Base-by-base conservation (phyloP, 768 basidiomycete genomes). In the Tulasnella calospora region DNA sequence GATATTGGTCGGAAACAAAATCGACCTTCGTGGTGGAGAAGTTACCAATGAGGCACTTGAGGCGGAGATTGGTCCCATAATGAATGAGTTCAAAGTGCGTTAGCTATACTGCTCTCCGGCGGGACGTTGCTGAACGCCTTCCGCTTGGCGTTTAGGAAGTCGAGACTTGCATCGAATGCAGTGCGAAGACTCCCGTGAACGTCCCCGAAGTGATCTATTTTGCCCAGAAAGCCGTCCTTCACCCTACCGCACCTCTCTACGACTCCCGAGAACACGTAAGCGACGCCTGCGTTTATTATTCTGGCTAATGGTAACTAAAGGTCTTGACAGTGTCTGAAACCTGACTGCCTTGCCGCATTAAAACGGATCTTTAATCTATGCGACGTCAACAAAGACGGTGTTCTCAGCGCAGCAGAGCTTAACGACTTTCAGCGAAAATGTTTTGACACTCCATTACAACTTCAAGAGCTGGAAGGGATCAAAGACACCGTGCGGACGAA, bases 391-490 rank as follows among this genome's bases (percentile, higher is more conserved):
- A 98, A 98, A 83, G 96, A 99, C 82, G 96, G 95, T 0, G 86
- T 98, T 61, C 87, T 99, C 71, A 95, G 98, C 81, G 90, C 92
- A 15, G 87, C 91, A 30, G 97, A 99, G 83, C 87, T 99, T 44
- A 98, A 99, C 83, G 96, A 98, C 82, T 99, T 99, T 82, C 97
- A 99, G 87, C 88, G 94, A 81, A 96, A 96, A 89, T 98, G 96
- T 82, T 99, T 99, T 83, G 93, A 94, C 81, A 90, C 94, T 0
- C 96, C 97, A 44, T 85, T 99, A 30, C 97, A 98, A 85, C 84
- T 89, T 17, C 93, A 96, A 85, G 97, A 99, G 82, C 88, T 99
- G 17, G 96, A 98, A 84, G 96, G 96, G n/a, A 97, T 99, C 83
- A 92, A 91, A 82, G 94, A 93, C 27, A 94, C 94, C 88, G 95